Conservation (phyloP, 306 rosid genomes). For the Sesbania bispinosa region DNA sequence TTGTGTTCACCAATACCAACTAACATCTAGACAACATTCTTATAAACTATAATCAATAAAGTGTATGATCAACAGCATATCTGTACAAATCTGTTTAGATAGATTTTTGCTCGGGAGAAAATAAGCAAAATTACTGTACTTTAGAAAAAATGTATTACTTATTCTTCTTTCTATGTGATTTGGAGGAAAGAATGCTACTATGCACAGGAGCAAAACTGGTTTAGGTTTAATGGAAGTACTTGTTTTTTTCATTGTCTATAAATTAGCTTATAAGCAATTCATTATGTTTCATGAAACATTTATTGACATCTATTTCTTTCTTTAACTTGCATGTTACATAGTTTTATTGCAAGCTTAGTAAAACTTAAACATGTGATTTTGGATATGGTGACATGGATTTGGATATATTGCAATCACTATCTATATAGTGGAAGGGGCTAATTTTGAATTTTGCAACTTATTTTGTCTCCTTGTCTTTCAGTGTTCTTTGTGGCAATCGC, state of each 20-base stretch:
- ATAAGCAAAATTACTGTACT: not conserved
- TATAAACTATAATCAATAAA: not conserved
- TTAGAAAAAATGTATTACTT: not conserved
- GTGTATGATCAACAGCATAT: not conserved
- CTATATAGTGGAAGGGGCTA: not conserved
- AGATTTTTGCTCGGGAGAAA: not conserved
- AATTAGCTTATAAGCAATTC: not conserved
- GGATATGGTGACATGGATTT: not conserved
- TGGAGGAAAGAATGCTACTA: not conserved
- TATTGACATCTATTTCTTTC: not conserved
- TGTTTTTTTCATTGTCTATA: not conserved
- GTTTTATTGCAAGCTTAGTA: not conserved
- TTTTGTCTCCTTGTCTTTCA: too few relatives aligned
- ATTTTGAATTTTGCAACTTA: not conserved
- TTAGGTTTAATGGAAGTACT: not conserved
- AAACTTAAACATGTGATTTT: not conserved
- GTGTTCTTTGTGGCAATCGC: too few relatives aligned
- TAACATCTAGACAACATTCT: slow-evolving; percentile 19
- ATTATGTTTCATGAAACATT: not conserved
- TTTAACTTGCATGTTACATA: not conserved
- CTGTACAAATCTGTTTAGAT: not conserved
- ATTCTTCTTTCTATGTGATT: not conserved
- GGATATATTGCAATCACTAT: not conserved
- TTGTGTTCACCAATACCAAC: not conserved
- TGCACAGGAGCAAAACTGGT: slow-evolving; percentile 14